phyloP scores from a whole-genome alignment of 208 protist genomes.

The Wallacemonas sp. region DNA sequence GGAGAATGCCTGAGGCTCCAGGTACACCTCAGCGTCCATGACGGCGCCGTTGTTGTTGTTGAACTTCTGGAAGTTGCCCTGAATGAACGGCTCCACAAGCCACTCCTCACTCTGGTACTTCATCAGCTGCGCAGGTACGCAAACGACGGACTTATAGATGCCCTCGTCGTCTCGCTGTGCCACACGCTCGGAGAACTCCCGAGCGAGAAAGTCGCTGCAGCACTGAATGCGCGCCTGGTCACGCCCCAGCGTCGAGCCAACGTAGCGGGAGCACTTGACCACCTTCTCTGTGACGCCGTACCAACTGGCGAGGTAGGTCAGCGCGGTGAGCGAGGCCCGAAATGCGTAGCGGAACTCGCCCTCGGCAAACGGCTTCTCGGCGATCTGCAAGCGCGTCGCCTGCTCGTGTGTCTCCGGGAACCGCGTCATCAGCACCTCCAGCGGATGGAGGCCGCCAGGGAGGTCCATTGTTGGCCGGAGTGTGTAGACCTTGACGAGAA shows the following conservation, averaged over 20 bases:
- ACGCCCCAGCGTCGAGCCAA: background rate
- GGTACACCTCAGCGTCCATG: background rate
- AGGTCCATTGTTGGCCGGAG: background rate
- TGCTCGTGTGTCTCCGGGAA: background rate
- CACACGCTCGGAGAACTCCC: background rate
- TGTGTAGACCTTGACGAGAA: background rate
- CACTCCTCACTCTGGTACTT: background rate
- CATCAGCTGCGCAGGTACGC: background rate
- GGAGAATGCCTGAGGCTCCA: no score
- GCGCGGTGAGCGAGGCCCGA: no score
- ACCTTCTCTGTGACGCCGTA: background rate
- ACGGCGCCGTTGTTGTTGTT: constrained; percentile 9
- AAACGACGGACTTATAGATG: background rate
- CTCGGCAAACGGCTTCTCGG: background rate
- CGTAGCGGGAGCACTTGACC: background rate
- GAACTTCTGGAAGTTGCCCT: background rate
- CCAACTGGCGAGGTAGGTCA: background rate
- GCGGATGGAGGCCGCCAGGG: background rate
- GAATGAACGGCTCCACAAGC: background rate
- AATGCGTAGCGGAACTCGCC: background rate
- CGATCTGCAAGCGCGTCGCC: background rate
- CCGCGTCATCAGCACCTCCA: background rate
- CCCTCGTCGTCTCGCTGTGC: background rate
- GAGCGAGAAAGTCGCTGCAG: background rate
- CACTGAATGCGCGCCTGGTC: background rate